Base-by-base conservation (phyloP, 2,329 filamentous ascomycete genomes). In the Lachnellula suecica region DNA sequence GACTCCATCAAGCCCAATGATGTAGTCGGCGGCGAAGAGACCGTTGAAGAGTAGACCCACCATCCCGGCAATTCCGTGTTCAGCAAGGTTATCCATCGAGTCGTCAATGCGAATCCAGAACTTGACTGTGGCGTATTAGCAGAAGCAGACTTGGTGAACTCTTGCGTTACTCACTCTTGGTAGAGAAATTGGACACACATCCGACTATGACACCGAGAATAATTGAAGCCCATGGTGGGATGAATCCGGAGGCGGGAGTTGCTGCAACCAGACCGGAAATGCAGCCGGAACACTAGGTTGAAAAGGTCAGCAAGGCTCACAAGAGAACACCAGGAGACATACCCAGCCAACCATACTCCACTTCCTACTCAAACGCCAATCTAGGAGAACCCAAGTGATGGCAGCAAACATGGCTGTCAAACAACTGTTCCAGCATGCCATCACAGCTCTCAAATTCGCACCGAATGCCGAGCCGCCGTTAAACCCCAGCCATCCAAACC, bases 401-500 rank as follows among this genome's bases (percentile, higher is more conserved):
- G 90, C 88, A 37, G 84, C 93, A 66, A 97, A 96, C 77, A 91
- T 91, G 70, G 91, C 93, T 27, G 64, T 55, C 43, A 66, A 52
- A 77, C 94, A 96, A 55, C 89, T 91, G 81, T 97, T 97, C 93
- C 92, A 99, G 84, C 89, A 96, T 50, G 93, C 92, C 85, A 97
- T 94, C 60, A 88, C 86, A 47, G 94, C 94, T 60, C 94, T 89
- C 49, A 97, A 80, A 77, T 96, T 96, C 61, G 91, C 91, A 63
- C 92, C 92, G 63, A 97, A 96, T 31, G 92, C 78, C 20, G 91
- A 96, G 59, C 93, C 93, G 64, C 93, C 94, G 79, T 99, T 99
- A 84, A 99, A 99, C 48, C 92, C 94, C 60, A 99, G 80, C 94
- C 93, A 99, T 66, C 94, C 93, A 67, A 97, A 97, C 92, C 92